Percentiles rank a stretch among this genome's conserved stretches.
phyloP scores from a whole-genome alignment of 2,329 filamentous ascomycete genomes.

The Colletotrichum sojae region DNA sequence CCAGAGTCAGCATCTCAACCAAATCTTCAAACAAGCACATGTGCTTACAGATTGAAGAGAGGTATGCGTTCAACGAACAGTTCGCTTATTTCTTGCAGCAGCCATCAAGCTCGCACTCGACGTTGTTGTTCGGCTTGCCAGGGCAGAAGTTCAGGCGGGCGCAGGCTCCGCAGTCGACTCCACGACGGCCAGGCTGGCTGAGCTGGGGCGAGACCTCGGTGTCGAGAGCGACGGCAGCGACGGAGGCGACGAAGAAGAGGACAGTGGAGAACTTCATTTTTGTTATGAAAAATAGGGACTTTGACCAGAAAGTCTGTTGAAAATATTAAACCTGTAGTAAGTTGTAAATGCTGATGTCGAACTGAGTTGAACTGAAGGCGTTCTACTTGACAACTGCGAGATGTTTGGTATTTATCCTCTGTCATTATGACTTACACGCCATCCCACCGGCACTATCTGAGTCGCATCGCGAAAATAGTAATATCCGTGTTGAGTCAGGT shows the following conservation, averaged over 20 bases:
- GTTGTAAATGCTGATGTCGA: not conserved
- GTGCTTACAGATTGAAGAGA: no score
- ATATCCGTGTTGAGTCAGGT: not conserved
- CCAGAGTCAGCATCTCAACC: no score
- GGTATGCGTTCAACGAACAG: no score
- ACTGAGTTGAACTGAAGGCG: not conserved
- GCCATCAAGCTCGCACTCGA: slow-evolving; percentile 31
- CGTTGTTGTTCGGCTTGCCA: slow-evolving; percentile 32
- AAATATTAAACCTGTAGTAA: not conserved
- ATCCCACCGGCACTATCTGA: not conserved
- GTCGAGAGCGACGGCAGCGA: slow-evolving; percentile 31
- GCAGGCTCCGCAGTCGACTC: slow-evolving; percentile 30
- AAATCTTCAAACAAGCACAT: no score
- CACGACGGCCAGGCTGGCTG: slow-evolving; percentile 31
- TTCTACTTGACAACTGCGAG: not conserved
- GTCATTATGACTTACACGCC: not conserved
- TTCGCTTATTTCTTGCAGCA: slow-evolving; percentile 24
- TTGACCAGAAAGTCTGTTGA: slow-evolving; percentile 23
- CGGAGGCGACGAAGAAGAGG: slow-evolving; percentile 28
- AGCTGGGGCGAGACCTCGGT: slow-evolving; percentile 24
- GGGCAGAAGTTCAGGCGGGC: slow-evolving; percentile 31
- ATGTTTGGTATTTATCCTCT: slow-evolving; percentile 11
- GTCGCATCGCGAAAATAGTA: not conserved
- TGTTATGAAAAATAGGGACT: not conserved
- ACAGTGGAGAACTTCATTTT: slow-evolving; percentile 34